Evolutionary conservation across 2,329 filamentous ascomycete species (phyloP).

Genomic region (Trichoderma cornu-damae): DNA sequence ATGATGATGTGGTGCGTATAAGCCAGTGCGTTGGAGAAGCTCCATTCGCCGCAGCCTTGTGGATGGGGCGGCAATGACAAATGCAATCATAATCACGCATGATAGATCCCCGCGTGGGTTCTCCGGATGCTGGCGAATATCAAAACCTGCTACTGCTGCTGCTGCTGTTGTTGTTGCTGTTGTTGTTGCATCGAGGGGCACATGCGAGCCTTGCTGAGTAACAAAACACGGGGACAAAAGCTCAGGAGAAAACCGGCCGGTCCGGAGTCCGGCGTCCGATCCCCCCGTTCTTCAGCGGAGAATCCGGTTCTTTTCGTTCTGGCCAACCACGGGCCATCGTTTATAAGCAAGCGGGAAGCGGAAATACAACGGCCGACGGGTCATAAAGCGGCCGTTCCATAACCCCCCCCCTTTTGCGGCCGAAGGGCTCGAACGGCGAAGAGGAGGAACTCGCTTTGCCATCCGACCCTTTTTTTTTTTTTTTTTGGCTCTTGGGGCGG

Average conservation of each 20-base stretch:
- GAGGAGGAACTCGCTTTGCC: not conserved
- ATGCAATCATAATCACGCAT: not conserved
- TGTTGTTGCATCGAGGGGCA: not conserved
- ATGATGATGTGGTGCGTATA: slow-evolving; percentile 2
- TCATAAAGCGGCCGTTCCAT: slow-evolving; percentile 4
- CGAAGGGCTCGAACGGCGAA: too few species aligned
- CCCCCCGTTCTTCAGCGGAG: not conserved
- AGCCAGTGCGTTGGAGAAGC: not conserved
- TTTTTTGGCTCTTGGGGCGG: too few species aligned
- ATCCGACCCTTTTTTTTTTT: too few species aligned
- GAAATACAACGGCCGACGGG: slow-evolving; percentile 6
- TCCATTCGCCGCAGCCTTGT: not conserved
- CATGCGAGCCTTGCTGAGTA: not conserved
- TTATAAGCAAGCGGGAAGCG: slow-evolving; percentile 10
- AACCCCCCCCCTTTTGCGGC: not conserved
- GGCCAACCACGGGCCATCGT: not conserved
- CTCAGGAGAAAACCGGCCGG: not conserved
- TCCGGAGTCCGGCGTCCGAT: not conserved
- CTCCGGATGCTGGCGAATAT: not conserved
- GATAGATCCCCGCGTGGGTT: not conserved
- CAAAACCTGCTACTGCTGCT: too few species aligned
- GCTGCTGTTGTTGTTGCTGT: too few species aligned
- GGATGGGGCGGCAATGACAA: not conserved
- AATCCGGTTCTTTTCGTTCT: too few species aligned
- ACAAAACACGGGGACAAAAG: not conserved